A percentile compares a stretch with the other conserved stretches of the same genome.
phyloP scores from a whole-genome alignment of 495 filamentous ascomycete genomes.

The Astrothelium subdiscretum region DNA sequence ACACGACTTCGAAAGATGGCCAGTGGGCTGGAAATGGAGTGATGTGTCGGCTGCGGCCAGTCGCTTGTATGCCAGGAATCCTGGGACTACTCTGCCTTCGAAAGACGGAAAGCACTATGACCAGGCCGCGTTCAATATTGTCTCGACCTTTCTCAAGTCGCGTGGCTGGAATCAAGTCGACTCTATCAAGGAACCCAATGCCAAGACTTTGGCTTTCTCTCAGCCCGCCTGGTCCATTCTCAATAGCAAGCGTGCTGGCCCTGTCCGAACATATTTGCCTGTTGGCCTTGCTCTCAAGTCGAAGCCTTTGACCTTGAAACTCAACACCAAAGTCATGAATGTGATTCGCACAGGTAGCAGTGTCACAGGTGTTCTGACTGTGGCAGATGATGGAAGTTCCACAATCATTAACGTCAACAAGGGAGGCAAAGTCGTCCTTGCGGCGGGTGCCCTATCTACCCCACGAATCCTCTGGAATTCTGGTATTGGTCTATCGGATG shows the following conservation, averaged over 20 bases:
- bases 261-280: constrained; percentile 4
- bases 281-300: not conserved
- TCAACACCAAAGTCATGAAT: constrained; percentile 5
- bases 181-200: not conserved
- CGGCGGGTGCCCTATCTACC: constrained; percentile 1
- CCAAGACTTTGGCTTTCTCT: not conserved
- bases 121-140: not conserved
- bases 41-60: not conserved
- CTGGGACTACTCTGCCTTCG: constrained; percentile 1
- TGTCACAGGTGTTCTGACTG: constrained; percentile 1
- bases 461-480: constrained; percentile 1
- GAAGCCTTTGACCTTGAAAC: not conserved
- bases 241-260: constrained; percentile 1
- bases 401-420: constrained; percentile 5
- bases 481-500: constrained; percentile 2
- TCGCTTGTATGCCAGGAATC: constrained; percentile 1
- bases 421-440: constrained; percentile 5
- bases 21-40: constrained; percentile 2
- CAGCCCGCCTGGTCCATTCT: constrained; percentile 5
- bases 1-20: constrained; percentile 3
- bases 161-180: not conserved
- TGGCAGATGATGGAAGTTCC: not conserved
- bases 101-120: constrained; percentile 3
- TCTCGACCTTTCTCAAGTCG: not conserved
- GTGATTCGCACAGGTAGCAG: not conserved